Evolutionary conservation across 129 eudicot genomes (phyloP).

Genomic region (Escallonia rubra): DNA sequence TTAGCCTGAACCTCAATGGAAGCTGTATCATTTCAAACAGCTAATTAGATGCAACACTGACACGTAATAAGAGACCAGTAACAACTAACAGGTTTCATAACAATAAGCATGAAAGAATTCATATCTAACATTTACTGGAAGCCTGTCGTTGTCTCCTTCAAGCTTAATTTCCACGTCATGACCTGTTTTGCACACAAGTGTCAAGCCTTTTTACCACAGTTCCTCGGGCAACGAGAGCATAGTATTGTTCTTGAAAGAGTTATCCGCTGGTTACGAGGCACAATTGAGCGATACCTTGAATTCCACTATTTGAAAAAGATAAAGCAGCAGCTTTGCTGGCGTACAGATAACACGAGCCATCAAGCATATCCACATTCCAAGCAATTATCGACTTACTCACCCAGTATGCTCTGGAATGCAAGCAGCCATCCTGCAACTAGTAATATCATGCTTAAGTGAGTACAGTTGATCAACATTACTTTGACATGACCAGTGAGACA

Average conservation of each 20-base stretch:
- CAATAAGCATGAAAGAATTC: background rate
- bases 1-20: background rate
- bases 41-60: background rate
- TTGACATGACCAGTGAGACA: too few relatives aligned
- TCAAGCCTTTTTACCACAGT: background rate
- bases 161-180: conserved; percentile 53
- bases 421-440: conserved; percentile 56
- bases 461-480: too few relatives aligned
- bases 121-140: conserved; percentile 58
- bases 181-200: conserved; percentile 43
- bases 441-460: background rate
- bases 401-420: conserved; percentile 70
- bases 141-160: conserved; percentile 37
- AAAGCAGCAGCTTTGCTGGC: conserved; percentile 68
- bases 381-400: conserved; percentile 67
- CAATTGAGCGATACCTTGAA: conserved; percentile 43
- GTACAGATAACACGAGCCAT: conserved; percentile 56
- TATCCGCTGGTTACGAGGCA: conserved; percentile 6
- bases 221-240: conserved; percentile 8
- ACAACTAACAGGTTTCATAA: background rate
- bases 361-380: conserved; percentile 59
- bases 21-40: background rate
- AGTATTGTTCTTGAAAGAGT: background rate
- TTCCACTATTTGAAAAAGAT: conserved; percentile 37
- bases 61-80: background rate